Base-by-base conservation (phyloP, 768 basidiomycete genomes). In the Hemileccinum rubropunctum region DNA sequence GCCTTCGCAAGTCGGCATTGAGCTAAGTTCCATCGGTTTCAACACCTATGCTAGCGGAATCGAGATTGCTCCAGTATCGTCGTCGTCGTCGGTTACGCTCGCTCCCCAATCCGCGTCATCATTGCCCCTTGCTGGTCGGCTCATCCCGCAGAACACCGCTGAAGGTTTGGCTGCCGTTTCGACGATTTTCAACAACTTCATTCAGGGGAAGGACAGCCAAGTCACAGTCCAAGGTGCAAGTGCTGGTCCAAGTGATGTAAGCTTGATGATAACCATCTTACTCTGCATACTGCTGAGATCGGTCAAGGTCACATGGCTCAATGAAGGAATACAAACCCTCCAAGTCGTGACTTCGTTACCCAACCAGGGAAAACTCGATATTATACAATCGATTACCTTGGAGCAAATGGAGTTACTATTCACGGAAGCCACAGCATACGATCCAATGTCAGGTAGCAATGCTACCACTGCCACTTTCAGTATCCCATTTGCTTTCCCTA, bases 1-100 rank as follows among this genome's bases (percentile, higher is more conserved):
- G 82, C 87, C 87, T 27, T 84, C 86, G 1, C 85, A 87, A 75
- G 84, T 89, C 34, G 87, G 87, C 23, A 80, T 89, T 12, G 69
- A 79, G 51, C 71, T 89, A 8, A 76, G 73, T 52, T 75, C 77
- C 3, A 75, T 89, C 45, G 76, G 75, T 1, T 89, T 89, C 67
- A 72, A 81, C 44, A 81, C 80, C 15, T 83, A 73, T 57, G 73
- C 76, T 30, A 73, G 73, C 23, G 70, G 73, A 26, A 69, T 75
- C 10, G 73, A 79, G 63, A 79, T 89, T 49, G 87, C 83, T 3
- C 76, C 82, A 3, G 83, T 82, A 11, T 54, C 76, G 2, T 78
- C 78, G 1, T 67, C 71, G 2, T 72, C 74, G 11, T 53, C 72
- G 3, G 75, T 88, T 42, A 80, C 70, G 3, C 75, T 89, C 14